Evolutionary conservation across 108 stramenopile species (phyloP).

Genomic region (Cyclotella cryptica): DNA sequence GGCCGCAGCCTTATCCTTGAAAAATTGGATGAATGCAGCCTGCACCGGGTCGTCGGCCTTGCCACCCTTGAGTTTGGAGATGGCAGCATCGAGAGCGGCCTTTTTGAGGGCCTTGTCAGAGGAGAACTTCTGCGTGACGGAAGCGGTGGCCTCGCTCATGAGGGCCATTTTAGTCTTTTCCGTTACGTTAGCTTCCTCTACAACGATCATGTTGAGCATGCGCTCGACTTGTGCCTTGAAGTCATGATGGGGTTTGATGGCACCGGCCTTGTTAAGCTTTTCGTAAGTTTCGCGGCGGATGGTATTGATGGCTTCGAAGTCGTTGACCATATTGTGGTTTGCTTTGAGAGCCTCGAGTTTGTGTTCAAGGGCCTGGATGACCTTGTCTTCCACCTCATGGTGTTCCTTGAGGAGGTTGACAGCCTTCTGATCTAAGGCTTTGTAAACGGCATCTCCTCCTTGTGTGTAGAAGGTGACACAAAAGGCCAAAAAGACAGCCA

Average conservation of each 20-base stretch:
- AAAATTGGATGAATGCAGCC: conserved; percentile 77
- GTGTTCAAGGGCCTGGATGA: conserved; percentile 78
- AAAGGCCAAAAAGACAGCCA: conserved; percentile 86
- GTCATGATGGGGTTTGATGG: conserved; percentile 87
- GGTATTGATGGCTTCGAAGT: conserved; percentile 70
- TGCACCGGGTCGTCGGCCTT: conserved; percentile 71
- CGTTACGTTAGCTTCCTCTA: conserved; percentile 69
- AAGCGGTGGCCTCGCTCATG: conserved; percentile 83
- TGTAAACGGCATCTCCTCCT: conserved; percentile 85
- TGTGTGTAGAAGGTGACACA: conserved; percentile 85
- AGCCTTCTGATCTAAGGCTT: conserved; percentile 75
- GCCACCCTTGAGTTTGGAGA: conserved; percentile 72
- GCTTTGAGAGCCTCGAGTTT: conserved; percentile 80
- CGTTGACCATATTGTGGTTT: conserved; percentile 71
- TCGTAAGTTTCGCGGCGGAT: conserved; percentile 71
- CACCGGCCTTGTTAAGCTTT: conserved; percentile 84
- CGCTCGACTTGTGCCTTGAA: conserved; percentile 86
- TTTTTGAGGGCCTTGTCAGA: conserved; percentile 74
- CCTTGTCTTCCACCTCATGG: conserved; percentile 79
- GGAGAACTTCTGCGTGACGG: conserved; percentile 72
- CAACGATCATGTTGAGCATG: conserved; percentile 74
- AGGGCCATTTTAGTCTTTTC: conserved; percentile 87
- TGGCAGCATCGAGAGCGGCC: conserved; percentile 74
- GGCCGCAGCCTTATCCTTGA: conserved; percentile 74
- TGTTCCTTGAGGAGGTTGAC: conserved; percentile 79